phyloP scores from a whole-genome alignment of 2,329 filamentous ascomycete species.

The Aspergillus neoniger region DNA sequence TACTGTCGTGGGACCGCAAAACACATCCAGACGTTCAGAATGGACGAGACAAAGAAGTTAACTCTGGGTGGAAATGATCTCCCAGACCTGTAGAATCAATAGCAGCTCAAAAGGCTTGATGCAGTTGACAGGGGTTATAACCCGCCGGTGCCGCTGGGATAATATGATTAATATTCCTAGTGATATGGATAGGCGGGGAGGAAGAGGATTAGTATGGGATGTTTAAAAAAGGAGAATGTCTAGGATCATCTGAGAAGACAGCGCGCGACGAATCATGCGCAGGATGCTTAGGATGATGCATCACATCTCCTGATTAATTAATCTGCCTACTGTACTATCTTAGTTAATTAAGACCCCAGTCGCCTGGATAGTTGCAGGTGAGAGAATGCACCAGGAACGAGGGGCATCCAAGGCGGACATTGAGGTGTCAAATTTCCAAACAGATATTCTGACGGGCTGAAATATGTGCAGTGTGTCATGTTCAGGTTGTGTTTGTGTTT shows the following conservation, averaged over 20 bases:
- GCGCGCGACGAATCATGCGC: neutral
- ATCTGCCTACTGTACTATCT: too few species aligned
- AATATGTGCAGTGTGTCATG: too few species aligned
- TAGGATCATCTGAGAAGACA: conserved; percentile 1
- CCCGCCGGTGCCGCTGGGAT: neutral
- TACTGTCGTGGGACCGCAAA: neutral
- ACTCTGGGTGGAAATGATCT: neutral
- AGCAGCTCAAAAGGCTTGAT: neutral
- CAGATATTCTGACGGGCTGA: too few species aligned
- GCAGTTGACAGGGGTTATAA: neutral
- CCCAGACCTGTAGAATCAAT: neutral
- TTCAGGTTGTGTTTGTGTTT: too few species aligned
- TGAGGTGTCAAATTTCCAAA: too few species aligned
- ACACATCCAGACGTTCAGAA: neutral
- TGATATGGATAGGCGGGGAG: neutral
- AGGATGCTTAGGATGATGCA: too few species aligned
- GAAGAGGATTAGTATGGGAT: neutral
- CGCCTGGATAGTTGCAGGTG: too few species aligned
- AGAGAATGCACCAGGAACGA: too few species aligned
- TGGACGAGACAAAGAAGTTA: neutral
- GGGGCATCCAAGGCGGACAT: too few species aligned
- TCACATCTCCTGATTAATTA: too few species aligned
- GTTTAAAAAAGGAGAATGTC: conserved; percentile 3
- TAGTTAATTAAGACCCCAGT: too few species aligned
- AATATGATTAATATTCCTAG: neutral